Conservation (phyloP, 257 asterid species). For the Nicotiana tomentosiformis region DNA sequence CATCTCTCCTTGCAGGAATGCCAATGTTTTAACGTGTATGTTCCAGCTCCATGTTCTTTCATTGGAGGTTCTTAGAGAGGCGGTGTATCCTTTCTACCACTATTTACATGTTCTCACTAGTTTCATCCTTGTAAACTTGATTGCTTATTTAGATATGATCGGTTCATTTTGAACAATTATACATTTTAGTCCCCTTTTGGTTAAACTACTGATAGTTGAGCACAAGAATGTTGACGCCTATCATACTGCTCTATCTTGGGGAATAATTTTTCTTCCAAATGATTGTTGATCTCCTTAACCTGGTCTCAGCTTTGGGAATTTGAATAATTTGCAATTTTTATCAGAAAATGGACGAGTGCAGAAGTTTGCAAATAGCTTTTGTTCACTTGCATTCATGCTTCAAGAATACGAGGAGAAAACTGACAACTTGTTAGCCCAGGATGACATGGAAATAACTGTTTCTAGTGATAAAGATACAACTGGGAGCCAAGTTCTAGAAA, state of each 20-base stretch:
- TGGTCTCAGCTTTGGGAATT: constrained; percentile 73
- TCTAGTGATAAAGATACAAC: constrained; percentile 28
- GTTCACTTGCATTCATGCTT: constrained; percentile 87
- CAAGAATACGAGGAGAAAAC: constrained; percentile 50
- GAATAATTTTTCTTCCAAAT: neutral
- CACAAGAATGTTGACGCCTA: neutral
- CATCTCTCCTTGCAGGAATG: constrained; percentile 44
- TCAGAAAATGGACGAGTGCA: constrained; percentile 97
- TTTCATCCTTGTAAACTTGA: constrained; percentile 2
- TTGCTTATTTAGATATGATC: neutral
- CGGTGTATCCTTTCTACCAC: constrained; percentile 80
- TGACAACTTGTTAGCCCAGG: constrained; percentile 25
- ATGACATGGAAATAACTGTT: constrained; percentile 21
- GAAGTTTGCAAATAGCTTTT: constrained; percentile 93
- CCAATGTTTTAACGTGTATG: constrained; percentile 42
- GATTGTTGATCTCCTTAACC: constrained; percentile 53
- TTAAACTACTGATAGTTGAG: neutral
- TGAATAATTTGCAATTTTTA: constrained; percentile 89
- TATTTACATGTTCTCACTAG: constrained; percentile 9
- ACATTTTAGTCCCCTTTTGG: neutral
- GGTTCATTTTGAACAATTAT: neutral
- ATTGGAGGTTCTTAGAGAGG: constrained; percentile 90
- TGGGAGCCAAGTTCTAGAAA: constrained; percentile 30
- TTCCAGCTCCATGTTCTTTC: constrained; percentile 84
- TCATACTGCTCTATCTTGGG: neutral